Base-by-base conservation (phyloP, 1,284 basidiomycete genomes). In the Wolfiporia cocos region DNA sequence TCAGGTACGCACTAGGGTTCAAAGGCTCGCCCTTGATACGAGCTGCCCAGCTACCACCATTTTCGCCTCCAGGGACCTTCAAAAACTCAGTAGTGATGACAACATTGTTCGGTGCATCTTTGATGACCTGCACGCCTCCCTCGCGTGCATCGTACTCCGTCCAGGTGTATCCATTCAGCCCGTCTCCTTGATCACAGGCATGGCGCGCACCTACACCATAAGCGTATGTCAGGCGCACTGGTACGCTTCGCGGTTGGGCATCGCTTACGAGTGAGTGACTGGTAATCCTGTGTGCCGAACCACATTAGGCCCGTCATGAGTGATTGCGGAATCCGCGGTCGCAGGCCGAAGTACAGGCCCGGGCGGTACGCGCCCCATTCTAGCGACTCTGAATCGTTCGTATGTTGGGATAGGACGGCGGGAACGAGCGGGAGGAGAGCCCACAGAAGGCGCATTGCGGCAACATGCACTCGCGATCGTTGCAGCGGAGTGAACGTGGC, bases 321-420 rank as follows among this genome's bases (percentile, higher is more conserved):
- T 11, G 90, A 92, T 52, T 91, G 78, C 1, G 93, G 89, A 46
- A 90, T 66, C 34, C 83, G 76, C 17, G 93, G 88, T 34, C 90
- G 72, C 40, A 97, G 67, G 22, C 93, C 93, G 64, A 97, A 95
- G 68, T 96, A 97, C 22, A 96, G 73, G 56, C 92, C 90, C 1
- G 93, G 91, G 30, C 93, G 73, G 61, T 94, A 96, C 0, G 87
- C 72, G 3, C 92, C 92, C 93, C 93, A 96, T 52, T 92, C 62
- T n/a, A 92, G 64, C 6, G 83, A 79, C 46, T 81, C 73, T 37
- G 84, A 76, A 22, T 57, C 63, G 52, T 74, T 71, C 17, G 48
- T 39, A 10, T 57, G 40, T 23, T 53, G 51, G 1, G 59, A 52
- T 15, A 57, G 38, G 17, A 53, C 58, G 1, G 50, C 34, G 9